Conservation (phyloP, 305 asterid genomes). For the Stenogyne calaminthoides region DNA sequence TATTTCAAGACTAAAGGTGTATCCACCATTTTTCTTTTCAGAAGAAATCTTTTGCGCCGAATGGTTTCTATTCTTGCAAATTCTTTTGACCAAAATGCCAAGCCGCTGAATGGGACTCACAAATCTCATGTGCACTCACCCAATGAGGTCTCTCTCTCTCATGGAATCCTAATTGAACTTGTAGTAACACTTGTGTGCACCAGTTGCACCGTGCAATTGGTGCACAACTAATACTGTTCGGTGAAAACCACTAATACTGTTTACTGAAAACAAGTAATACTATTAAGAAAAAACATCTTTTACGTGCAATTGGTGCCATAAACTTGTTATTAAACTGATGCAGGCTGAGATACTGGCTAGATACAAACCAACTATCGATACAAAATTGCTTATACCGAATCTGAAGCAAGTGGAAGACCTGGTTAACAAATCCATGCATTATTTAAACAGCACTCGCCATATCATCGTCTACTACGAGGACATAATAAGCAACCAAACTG, state of each 20-base stretch:
- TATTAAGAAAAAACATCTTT: too few relatives aligned
- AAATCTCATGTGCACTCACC: slow-evolving; percentile 89
- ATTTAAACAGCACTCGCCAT: slow-evolving; percentile 82
- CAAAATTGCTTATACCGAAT: slow-evolving; percentile 53
- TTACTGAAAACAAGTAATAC: too few relatives aligned
- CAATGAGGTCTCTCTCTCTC: slow-evolving; percentile 52
- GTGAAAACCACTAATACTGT: too few relatives aligned
- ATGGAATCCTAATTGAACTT: background rate
- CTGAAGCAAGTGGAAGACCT: slow-evolving; percentile 72
- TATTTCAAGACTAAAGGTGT: slow-evolving; percentile 84
- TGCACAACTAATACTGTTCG: too few relatives aligned
- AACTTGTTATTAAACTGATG: slow-evolving; percentile 18
- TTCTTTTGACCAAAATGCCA: slow-evolving; percentile 82
- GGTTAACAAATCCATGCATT: slow-evolving; percentile 61
- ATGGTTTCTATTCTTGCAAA: slow-evolving; percentile 84
- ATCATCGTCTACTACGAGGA: slow-evolving; percentile 87
- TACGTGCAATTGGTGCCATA: too few relatives aligned
- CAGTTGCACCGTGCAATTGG: too few relatives aligned
- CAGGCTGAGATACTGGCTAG: slow-evolving; percentile 94
- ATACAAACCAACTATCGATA: slow-evolving; percentile 73
- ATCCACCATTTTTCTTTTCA: slow-evolving; percentile 76
- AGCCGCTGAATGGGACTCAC: slow-evolving; percentile 83
- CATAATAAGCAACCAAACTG: slow-evolving; percentile 65
- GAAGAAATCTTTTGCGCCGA: slow-evolving; percentile 84
- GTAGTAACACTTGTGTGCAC: too few relatives aligned